phyloP scores from a whole-genome alignment of 306 rosid genomes.

The Quercus berberidifolia region DNA sequence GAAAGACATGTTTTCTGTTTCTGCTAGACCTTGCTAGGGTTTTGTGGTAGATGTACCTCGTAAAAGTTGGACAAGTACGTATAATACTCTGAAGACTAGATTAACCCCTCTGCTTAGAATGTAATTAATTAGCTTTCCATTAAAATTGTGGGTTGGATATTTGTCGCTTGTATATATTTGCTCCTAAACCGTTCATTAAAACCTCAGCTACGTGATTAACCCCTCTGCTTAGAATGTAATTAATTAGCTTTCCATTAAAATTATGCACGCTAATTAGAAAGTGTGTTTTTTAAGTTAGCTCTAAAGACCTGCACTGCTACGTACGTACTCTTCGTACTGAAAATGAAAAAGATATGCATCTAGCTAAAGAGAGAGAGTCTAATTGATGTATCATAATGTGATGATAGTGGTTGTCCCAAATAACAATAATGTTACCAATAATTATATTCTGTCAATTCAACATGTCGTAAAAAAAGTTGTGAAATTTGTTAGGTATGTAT shows the following conservation, averaged over 20 bases:
- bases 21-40: neutral
- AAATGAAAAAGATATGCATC: neutral
- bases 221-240: conserved; percentile 3
- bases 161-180: too few species aligned
- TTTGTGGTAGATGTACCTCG: conserved; percentile 16
- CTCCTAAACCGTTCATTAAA: too few species aligned
- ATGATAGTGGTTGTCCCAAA: too few species aligned
- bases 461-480: too few species aligned
- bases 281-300: neutral
- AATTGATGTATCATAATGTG: too few species aligned
- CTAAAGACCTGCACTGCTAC: neutral
- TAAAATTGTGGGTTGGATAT: neutral
- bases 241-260: neutral
- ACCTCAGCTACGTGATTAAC: neutral
- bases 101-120: conserved; percentile 1
- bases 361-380: neutral
- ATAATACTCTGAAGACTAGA: conserved; percentile 5
- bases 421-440: too few species aligned
- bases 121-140: conserved; percentile 4
- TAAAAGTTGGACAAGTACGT: conserved; percentile 1
- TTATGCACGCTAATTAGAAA: neutral
- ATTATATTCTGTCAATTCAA: too few species aligned
- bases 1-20: neutral
- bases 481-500: too few species aligned
- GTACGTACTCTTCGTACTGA: neutral